phyloP scores from a whole-genome alignment of 148 eudicot species.

The Heliamphora exappendiculata region DNA sequence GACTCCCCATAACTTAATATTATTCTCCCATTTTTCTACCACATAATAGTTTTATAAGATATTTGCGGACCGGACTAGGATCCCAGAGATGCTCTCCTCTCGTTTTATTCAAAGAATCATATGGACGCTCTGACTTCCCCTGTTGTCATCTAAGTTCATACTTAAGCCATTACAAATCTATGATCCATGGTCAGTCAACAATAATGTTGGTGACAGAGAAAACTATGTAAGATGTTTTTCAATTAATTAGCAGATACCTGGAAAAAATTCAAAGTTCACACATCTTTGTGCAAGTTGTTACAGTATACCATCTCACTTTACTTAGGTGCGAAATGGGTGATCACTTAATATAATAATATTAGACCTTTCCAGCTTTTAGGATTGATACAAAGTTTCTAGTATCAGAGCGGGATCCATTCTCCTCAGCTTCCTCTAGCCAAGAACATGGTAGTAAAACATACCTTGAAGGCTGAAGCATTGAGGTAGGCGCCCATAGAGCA shows the following conservation, averaged over 20 bases:
- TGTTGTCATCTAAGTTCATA: neutral
- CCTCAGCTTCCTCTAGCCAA: slow-evolving; percentile 1
- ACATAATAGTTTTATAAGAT: neutral
- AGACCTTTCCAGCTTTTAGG: too few species aligned
- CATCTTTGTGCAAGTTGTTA: neutral
- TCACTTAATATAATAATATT: too few species aligned
- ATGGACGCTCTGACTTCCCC: neutral
- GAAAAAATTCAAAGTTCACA: too few species aligned
- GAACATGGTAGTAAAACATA: slow-evolving; percentile 8
- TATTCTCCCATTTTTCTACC: neutral
- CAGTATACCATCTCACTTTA: too few species aligned
- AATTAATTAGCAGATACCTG: neutral
- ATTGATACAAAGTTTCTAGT: too few species aligned
- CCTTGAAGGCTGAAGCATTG: slow-evolving; percentile 38
- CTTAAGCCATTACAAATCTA: neutral
- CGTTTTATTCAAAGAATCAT: neutral
- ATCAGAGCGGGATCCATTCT: too few species aligned
- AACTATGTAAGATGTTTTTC: neutral
- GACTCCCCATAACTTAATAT: too few species aligned
- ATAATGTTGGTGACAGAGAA: neutral
- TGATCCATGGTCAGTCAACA: neutral
- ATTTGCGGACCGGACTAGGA: neutral
- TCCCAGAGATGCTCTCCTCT: slow-evolving; percentile 3
- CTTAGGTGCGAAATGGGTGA: too few species aligned
- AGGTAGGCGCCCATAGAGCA: slow-evolving; percentile 19